Conservation (phyloP, 306 rosid genomes). For the Purshia tridentata region DNA sequence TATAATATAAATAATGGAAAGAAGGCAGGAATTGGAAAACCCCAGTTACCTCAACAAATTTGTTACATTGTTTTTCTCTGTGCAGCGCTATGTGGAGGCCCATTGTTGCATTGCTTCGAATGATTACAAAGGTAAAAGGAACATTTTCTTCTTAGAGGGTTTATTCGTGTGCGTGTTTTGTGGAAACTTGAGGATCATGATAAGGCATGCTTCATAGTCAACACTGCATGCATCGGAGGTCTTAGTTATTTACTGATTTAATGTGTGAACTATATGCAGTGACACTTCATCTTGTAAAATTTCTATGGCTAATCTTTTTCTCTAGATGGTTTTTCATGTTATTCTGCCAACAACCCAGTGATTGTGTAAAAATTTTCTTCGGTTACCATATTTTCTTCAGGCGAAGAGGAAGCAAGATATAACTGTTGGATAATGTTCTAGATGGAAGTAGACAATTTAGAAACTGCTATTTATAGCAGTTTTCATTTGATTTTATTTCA, state of each 20-base stretch:
- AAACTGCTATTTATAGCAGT: not conserved
- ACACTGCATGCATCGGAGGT: slow-evolving; percentile 1
- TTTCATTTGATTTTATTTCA: not conserved
- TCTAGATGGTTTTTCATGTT: not conserved
- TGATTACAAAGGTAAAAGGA: slow-evolving; percentile 83
- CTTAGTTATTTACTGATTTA: not conserved
- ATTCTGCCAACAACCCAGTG: not conserved
- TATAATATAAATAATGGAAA: not conserved
- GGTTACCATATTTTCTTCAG: not conserved
- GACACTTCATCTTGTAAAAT: not conserved
- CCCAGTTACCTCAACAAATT: not conserved
- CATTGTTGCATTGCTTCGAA: slow-evolving; percentile 89
- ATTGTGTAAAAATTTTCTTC: not conserved
- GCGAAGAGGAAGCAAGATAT: not conserved
- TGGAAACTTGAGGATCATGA: slow-evolving; percentile 8
- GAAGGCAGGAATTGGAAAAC: not conserved
- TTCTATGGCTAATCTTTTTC: no score
- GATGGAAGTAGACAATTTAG: no score
- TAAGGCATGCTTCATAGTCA: not conserved
- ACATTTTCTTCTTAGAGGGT: not conserved
- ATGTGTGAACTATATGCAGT: not conserved
- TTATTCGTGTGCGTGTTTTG: not conserved
- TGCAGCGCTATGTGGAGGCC: slow-evolving; percentile 97
- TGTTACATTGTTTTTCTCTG: slow-evolving; percentile 2
- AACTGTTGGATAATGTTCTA: not conserved